Base-by-base conservation (phyloP, 2,329 filamentous ascomycete species). In the Dothistroma septosporum region DNA sequence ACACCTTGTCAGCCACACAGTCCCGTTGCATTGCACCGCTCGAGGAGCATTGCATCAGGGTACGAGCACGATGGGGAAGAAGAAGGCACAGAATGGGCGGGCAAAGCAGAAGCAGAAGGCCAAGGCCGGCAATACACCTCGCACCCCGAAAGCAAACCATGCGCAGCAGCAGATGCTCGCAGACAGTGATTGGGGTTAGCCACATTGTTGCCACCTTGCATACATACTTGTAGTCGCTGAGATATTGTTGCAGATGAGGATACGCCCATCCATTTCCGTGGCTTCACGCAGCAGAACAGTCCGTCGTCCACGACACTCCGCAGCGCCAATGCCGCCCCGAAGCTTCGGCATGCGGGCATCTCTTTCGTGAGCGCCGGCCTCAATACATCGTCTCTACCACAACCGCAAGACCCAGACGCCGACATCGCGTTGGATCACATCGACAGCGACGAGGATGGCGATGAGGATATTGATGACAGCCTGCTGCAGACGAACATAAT, bases 341-440 rank as follows among this genome's bases (percentile, higher is more conserved):
- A 79, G 64, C 76, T 88, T 54, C 79, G 86, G 61, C 75, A 87
- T 66, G 77, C 80, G 57, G 76, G 76, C 24, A 79, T 89, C 55
- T 72, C 75, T 1, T 89, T 89, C 69, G 80, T 89, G 61, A 86
- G 83, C 69, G 85, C 84, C 35, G 84, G 84, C 22, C 75, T 73
- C 46, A 72, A 80, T 57, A 72, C 21, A 60, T 55, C n/a, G 41
- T 61, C 28, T 76, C 57, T 62, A 74, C 58, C 73, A 73, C 21
- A 44, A 65, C 44, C 68, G 74, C 14, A 72, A 76, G 33, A 55
- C 62, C 70, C 14, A 19, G 55, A 66, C 21, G 63, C 61, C 6
- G 63, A 66, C 14, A 55, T 60, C 21, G 55, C 55, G 14, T 61
- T 66, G 5, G 61, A 64, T 4, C 62, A 62, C 3, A 63, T 61